phyloP scores from a whole-genome alignment of 495 filamentous ascomycete genomes.

The Aspergillus incahuasiensis region DNA sequence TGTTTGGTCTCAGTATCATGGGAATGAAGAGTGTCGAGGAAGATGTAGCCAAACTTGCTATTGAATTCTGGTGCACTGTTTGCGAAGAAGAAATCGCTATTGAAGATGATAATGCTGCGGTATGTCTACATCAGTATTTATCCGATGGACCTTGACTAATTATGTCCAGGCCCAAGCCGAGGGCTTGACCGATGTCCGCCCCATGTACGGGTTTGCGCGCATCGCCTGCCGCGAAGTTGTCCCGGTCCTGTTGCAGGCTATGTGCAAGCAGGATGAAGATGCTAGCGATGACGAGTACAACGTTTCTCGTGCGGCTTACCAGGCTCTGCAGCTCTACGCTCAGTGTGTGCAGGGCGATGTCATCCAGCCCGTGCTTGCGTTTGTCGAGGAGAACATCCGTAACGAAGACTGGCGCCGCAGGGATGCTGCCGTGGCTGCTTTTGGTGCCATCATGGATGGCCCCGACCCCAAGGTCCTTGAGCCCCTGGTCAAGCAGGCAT shows the following conservation, averaged over 20 bases:
- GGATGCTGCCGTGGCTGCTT: conserved; percentile 96
- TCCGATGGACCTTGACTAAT: conserved; percentile 1
- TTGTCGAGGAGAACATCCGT: conserved; percentile 88
- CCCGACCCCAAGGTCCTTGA: conserved; percentile 85
- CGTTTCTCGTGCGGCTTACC: conserved; percentile 88
- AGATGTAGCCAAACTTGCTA: conserved; percentile 94
- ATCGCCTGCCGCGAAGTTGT: conserved; percentile 89
- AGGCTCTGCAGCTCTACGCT: conserved; percentile 91
- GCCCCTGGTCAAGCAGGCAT: conserved; percentile 88
- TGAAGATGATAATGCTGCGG: conserved; percentile 91
- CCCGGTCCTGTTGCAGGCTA: conserved; percentile 78
- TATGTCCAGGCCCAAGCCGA: conserved; percentile 56
- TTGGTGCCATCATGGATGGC: conserved; percentile 98
- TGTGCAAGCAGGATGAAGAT: conserved; percentile 97
- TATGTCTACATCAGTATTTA: conserved; percentile 31
- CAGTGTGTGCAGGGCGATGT: conserved; percentile 80
- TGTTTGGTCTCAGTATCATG: conserved; percentile 96
- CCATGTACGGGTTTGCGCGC: conserved; percentile 86
- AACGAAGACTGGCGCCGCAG: conserved; percentile 86
- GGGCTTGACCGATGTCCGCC: conserved; percentile 69
- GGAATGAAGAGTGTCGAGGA: conserved; percentile 98
- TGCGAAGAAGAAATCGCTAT: conserved; percentile 97
- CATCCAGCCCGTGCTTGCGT: conserved; percentile 75
- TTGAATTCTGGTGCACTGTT: conserved; percentile 99
- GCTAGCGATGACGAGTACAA: conserved; percentile 96